These are phyloP conservation scores for Bruguiera parviflora DNA, from an alignment of 345 rosid genomes.

Conservation along the genomic window DNA sequence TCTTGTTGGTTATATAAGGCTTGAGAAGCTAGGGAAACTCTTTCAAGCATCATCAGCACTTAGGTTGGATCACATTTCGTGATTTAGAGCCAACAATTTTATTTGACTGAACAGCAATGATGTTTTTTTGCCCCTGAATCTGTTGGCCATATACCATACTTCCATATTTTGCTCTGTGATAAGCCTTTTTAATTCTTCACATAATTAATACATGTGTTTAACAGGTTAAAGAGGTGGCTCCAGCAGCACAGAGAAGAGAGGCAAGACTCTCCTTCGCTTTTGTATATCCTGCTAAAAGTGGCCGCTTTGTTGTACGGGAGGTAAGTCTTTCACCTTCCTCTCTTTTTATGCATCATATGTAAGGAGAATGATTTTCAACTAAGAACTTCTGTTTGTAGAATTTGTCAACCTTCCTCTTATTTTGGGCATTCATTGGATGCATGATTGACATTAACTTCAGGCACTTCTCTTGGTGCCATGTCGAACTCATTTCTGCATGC, in stretches of 20 bases:
- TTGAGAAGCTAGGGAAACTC: neutral
- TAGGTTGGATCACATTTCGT: neutral
- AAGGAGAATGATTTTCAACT: neutral
- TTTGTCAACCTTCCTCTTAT: neutral
- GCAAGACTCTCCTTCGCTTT: conserved; percentile 91
- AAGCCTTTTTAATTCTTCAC: neutral
- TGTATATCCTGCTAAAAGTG: conserved; percentile 78
- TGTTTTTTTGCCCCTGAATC: neutral
- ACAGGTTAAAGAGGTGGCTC: conserved; percentile 88
- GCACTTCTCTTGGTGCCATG: too few species aligned
- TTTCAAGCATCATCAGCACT: neutral
- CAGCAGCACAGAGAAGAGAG: conserved; percentile 85
- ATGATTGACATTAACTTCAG: neutral
- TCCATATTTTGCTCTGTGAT: neutral
- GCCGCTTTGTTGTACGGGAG: conserved; percentile 72
- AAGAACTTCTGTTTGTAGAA: neutral
- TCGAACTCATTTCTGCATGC: neutral
- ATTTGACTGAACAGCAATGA: neutral
- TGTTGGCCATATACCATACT: neutral
- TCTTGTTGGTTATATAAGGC: neutral
- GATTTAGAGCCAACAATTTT: neutral
- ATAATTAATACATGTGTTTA: conserved; percentile 10
- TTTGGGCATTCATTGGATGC: neutral
- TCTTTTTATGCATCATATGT: neutral
- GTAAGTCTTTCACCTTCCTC: conserved; percentile 28